Conservation (phyloP, 2,329 filamentous ascomycete species). For the Ophiostoma piceae region DNA sequence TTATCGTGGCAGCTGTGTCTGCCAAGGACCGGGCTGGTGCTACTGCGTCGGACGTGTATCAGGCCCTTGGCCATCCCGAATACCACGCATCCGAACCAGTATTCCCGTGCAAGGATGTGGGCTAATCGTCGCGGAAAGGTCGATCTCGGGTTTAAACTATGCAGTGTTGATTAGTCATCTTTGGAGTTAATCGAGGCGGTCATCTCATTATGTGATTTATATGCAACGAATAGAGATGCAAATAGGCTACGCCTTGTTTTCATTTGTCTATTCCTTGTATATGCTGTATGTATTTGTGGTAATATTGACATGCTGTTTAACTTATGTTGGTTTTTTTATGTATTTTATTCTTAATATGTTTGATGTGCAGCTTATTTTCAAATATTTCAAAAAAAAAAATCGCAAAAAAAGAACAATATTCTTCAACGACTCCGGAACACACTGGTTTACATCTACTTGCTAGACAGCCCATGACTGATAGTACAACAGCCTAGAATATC, state of each 20-base stretch:
- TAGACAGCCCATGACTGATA: no score
- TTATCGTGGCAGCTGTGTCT: not conserved
- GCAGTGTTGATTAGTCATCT: not conserved
- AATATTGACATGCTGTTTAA: not conserved
- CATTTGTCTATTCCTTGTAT: not conserved
- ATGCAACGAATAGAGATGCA: not conserved
- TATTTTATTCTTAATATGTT: not conserved
- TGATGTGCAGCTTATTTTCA: not conserved
- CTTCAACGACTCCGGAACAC: no score
- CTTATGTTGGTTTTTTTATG: not conserved
- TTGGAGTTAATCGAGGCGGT: no score
- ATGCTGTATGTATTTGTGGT: not conserved
- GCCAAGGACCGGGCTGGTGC: not conserved
- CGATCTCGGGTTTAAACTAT: not conserved
- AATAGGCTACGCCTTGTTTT: not conserved
- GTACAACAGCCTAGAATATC: not conserved
- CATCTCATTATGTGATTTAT: not conserved
- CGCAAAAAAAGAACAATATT: no score
- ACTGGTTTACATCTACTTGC: no score
- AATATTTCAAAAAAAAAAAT: not conserved
- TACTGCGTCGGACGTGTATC: conserved; percentile 5
- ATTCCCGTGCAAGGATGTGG: not conserved
- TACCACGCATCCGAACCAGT: not conserved
- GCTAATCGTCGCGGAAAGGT: not conserved
- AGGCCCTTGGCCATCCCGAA: not conserved